phyloP scores from a whole-genome alignment of 352 stramenopile genomes.

The Pilasporangium apinafurcum region DNA sequence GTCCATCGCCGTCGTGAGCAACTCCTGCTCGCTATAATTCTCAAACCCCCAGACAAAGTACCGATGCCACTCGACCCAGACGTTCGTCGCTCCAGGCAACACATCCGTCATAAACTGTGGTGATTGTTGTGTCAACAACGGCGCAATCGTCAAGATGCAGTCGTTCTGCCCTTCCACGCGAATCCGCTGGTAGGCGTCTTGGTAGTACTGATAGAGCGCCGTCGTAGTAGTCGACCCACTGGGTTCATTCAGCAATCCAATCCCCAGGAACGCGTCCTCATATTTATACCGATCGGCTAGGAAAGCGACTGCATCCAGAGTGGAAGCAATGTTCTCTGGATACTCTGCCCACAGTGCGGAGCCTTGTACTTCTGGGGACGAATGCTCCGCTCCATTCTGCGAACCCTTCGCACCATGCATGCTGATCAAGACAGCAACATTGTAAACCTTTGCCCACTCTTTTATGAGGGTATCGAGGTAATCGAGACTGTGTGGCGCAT shows the following conservation, averaged over 20 bases:
- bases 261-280: conserved; percentile 20
- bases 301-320: conserved; percentile 16
- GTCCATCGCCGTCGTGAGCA: conserved; percentile 6
- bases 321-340: conserved; percentile 11
- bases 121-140: conserved; percentile 12
- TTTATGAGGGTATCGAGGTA: conserved; percentile 39
- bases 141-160: conserved; percentile 16
- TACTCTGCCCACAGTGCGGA: conserved; percentile 9
- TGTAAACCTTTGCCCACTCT: conserved; percentile 17
- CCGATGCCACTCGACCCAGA: conserved; percentile 21
- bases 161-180: conserved; percentile 10
- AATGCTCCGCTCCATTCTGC: conserved; percentile 31
- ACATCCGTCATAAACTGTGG: conserved; percentile 11
- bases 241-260: conserved; percentile 28
- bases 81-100: conserved; percentile 9
- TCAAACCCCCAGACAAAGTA: conserved; percentile 21
- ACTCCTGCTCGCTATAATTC: not conserved
- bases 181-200: conserved; percentile 15
- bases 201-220: conserved; percentile 22
- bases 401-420: conserved; percentile 66
- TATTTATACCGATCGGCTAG: conserved; percentile 18
- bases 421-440: conserved; percentile 10
- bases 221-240: conserved; percentile 7
- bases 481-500: too few species aligned
- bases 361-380: not conserved